Percentiles rank a stretch among this genome's conserved stretches.
Conservation (phyloP, 176 grass and related monocot genomes). For the Ensete ventricosum region DNA sequence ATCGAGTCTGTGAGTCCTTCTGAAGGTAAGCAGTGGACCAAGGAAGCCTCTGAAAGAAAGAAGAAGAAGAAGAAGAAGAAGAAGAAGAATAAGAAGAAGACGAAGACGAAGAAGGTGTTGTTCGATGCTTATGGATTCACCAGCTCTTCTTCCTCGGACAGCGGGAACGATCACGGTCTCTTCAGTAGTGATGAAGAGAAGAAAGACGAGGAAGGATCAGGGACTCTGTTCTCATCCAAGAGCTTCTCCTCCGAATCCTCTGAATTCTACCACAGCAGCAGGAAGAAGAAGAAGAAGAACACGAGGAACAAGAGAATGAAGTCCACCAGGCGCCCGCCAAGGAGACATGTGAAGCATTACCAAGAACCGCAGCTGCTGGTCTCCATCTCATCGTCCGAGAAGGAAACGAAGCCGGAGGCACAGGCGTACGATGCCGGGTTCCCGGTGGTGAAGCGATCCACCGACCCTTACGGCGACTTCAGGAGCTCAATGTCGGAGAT, state of each 20-base stretch:
- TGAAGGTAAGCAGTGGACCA: neutral
- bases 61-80: constrained; percentile 3
- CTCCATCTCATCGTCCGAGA: neutral
- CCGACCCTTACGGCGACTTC: constrained; percentile 20
- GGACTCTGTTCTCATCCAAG: constrained; percentile 57
- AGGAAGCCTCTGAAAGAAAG: neutral
- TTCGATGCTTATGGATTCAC: constrained; percentile 24
- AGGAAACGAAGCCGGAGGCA: neutral
- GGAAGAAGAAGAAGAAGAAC: neutral
- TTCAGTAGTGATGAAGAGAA: constrained; percentile 31
- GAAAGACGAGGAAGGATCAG: neutral
- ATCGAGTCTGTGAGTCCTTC: too few species aligned
- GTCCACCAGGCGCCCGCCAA: constrained; percentile 19
- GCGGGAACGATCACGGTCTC: constrained; percentile 33
- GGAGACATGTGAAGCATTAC: constrained; percentile 32
- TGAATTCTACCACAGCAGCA: constrained; percentile 40
- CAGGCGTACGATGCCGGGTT: constrained; percentile 23
- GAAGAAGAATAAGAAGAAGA: neutral
- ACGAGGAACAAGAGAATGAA: constrained; percentile 17
- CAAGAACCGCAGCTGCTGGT: neutral
- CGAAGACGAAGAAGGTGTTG: neutral
- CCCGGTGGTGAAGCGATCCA: constrained; percentile 21
- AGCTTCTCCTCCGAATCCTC: constrained; percentile 78
- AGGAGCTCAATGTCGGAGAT: constrained; percentile 22
- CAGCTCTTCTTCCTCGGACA: constrained; percentile 38